Percentiles rank a stretch among this genome's conserved stretches.
Conservation (phyloP, 208 protist species). For the Kentomonas sorsogonicus region DNA sequence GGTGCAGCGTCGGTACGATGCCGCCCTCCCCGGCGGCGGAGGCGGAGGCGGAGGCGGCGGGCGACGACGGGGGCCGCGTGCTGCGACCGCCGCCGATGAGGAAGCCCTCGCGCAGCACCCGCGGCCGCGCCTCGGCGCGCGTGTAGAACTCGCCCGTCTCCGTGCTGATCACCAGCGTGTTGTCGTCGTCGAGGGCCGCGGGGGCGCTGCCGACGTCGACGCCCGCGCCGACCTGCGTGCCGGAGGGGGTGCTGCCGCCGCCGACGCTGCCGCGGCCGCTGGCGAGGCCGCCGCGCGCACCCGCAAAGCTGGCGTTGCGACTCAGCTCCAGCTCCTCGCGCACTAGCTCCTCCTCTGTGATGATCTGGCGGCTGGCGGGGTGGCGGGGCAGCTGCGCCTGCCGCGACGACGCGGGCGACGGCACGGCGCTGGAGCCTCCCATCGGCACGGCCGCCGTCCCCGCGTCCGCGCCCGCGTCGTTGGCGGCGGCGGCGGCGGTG, state of each 20-base stretch:
- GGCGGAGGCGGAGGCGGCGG: too few species aligned
- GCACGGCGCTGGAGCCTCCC: neutral
- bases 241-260: neutral
- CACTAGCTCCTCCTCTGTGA: too few species aligned
- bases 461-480: too few species aligned
- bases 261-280: neutral
- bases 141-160: neutral
- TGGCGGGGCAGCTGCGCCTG: neutral
- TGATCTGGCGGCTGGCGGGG: too few species aligned
- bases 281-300: too few species aligned
- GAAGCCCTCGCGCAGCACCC: neutral
- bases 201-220: neutral
- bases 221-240: neutral
- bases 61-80: too few species aligned
- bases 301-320: neutral
- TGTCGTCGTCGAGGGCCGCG: neutral
- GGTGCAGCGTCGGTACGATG: slow-evolving; percentile 17
- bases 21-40: neutral
- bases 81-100: neutral
- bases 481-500: too few species aligned
- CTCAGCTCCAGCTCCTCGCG: too few species aligned
- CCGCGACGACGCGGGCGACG: neutral
- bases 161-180: neutral
- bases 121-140: neutral
- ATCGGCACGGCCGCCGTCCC: too few species aligned